These are phyloP conservation scores for Fraxinus dipetala DNA, from an alignment of 305 asterid genomes.

Conservation along the genomic window DNA sequence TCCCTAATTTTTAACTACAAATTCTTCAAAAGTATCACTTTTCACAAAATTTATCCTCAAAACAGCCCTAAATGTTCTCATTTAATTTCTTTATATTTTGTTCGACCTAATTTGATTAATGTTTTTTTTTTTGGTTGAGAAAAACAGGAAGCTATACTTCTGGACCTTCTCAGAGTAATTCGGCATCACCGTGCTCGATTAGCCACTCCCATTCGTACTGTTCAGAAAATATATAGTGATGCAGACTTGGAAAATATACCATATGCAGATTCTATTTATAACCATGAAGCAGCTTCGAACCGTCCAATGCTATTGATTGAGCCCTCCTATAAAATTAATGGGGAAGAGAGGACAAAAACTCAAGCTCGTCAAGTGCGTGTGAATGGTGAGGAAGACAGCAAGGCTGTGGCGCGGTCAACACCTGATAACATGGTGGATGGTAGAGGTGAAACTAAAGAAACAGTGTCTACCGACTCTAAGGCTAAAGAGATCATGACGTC, in stretches of 20 bases:
- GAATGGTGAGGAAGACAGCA: conserved; percentile 51
- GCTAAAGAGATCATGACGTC: conserved; percentile 25
- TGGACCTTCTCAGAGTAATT: conserved; percentile 84
- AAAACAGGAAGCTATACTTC: conserved; percentile 73
- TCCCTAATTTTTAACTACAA: background rate
- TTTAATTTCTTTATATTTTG: conserved; percentile 12
- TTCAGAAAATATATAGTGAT: conserved; percentile 64
- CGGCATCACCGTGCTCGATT: conserved; percentile 91
- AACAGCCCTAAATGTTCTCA: background rate
- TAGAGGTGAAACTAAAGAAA: conserved; percentile 37
- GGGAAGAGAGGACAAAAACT: conserved; percentile 61
- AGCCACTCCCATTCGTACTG: conserved; percentile 96
- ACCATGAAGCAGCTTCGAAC: conserved; percentile 44
- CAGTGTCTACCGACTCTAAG: conserved; percentile 25
- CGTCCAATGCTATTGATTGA: conserved; percentile 60
- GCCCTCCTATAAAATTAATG: conserved; percentile 66
- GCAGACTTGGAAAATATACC: conserved; percentile 68
- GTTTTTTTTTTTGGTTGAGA: background rate
- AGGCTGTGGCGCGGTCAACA: conserved; percentile 42
- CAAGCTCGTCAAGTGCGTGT: conserved; percentile 43
- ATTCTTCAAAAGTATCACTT: background rate
- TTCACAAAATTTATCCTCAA: background rate
- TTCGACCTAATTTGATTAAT: conserved; percentile 8
- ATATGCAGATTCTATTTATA: conserved; percentile 50
- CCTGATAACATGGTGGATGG: conserved; percentile 40